phyloP scores from a whole-genome alignment of 2,329 filamentous ascomycete genomes.

The Fusarium sp. region DNA sequence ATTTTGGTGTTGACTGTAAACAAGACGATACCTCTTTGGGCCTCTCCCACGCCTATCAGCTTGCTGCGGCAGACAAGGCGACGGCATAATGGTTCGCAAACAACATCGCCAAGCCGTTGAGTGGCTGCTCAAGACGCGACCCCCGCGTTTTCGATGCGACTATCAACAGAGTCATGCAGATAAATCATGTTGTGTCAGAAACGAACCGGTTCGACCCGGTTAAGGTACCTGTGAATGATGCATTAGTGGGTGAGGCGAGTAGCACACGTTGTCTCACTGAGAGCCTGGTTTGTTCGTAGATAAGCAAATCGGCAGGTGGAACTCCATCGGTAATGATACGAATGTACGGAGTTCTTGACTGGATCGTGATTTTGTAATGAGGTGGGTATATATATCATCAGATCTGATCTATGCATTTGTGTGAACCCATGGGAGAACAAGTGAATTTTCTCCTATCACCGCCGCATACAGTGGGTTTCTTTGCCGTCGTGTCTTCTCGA shows the following conservation, averaged over 20 bases:
- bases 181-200: slow-evolving; percentile 14
- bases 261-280: not conserved
- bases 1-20: slow-evolving; percentile 28
- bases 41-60: slow-evolving; percentile 18
- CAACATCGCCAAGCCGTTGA: slow-evolving; percentile 15
- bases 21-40: slow-evolving; percentile 30
- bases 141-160: slow-evolving; percentile 15
- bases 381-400: not conserved
- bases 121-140: slow-evolving; percentile 31
- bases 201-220: slow-evolving; percentile 13
- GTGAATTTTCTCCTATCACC: not conserved
- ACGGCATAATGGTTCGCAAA: slow-evolving; percentile 38
- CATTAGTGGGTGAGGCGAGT: not conserved
- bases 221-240: not conserved
- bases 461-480: not conserved
- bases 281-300: not conserved
- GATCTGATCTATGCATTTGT: not conserved
- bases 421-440: not conserved
- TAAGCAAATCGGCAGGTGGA: not conserved
- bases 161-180: slow-evolving; percentile 15
- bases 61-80: slow-evolving; percentile 20
- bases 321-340: not conserved
- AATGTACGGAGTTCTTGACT: not conserved
- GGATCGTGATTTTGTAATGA: not conserved
- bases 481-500: not conserved